Percentiles rank a stretch among this genome's conserved stretches.
phyloP scores from a whole-genome alignment of 179 eudicot genomes.

The Vitellaria paradoxa region DNA sequence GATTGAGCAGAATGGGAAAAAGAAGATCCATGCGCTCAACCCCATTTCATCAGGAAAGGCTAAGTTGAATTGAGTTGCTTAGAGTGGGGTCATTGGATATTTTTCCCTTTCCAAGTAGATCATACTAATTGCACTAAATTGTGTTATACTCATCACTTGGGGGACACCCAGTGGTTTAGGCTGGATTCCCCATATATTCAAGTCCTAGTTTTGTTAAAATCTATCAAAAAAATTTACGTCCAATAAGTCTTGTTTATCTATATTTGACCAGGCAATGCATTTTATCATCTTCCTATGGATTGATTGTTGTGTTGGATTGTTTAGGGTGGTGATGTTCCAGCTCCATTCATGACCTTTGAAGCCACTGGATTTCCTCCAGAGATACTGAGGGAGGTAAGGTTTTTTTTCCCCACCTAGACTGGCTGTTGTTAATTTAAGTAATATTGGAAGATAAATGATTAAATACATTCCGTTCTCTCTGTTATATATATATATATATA shows the following conservation, averaged over 20 bases:
- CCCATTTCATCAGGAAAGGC: too few relatives aligned
- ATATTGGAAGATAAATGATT: constrained; percentile 5
- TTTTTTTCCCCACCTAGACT: constrained; percentile 1
- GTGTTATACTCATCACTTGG: too few relatives aligned
- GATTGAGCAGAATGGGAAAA: too few relatives aligned
- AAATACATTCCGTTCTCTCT: constrained; percentile 7
- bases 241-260: neutral
- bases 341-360: constrained; percentile 82
- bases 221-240: too few relatives aligned
- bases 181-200: too few relatives aligned
- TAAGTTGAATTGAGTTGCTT: neutral
- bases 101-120: constrained; percentile 3
- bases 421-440: neutral
- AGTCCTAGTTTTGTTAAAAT: too few relatives aligned
- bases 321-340: constrained; percentile 81
- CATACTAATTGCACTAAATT: too few relatives aligned
- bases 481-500: constrained; percentile 18
- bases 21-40: too few relatives aligned
- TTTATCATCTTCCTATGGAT: constrained; percentile 13
- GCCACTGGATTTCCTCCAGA: constrained; percentile 76
- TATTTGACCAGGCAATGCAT: neutral
- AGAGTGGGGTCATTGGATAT: neutral
- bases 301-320: constrained; percentile 18
- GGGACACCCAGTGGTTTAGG: too few relatives aligned
- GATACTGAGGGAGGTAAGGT: constrained; percentile 71